Evolutionary conservation across 2,329 filamentous ascomycete genomes (phyloP).

Genomic region (Claviceps humidiphila): DNA sequence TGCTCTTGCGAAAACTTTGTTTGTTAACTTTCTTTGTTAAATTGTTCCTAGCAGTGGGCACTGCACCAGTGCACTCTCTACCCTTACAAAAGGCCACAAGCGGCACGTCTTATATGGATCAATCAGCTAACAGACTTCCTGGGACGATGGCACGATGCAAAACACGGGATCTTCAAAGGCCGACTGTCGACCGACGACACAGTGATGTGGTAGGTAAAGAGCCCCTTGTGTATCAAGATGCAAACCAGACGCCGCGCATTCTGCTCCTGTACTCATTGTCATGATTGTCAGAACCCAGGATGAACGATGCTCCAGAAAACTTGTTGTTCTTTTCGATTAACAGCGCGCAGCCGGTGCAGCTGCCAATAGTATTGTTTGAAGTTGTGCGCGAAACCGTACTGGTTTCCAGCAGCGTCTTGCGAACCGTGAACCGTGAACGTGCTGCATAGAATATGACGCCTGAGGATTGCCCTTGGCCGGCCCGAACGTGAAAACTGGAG

Average conservation of each 20-base stretch:
- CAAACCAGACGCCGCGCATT: constrained; percentile 42
- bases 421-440: constrained; percentile 16
- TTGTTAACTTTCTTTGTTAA: not conserved
- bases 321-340: constrained; percentile 38
- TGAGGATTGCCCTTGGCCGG: too few relatives aligned
- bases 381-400: constrained; percentile 43
- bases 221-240: constrained; percentile 43
- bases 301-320: constrained; percentile 38
- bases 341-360: constrained; percentile 42
- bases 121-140: constrained; percentile 23
- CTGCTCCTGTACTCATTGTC: constrained; percentile 35
- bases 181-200: constrained; percentile 21
- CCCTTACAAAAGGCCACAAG: not conserved
- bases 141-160: constrained; percentile 37
- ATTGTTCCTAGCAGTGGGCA: not conserved
- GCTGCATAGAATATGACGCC: constrained; percentile 24
- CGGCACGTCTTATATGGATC: constrained; percentile 10
- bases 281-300: constrained; percentile 35
- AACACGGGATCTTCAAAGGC: constrained; percentile 38
- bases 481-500: too few relatives aligned
- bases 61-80: too few relatives aligned
- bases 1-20: not conserved
- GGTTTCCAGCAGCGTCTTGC: constrained; percentile 37
- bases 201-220: constrained; percentile 45
- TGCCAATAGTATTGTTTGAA: constrained; percentile 22